Evolutionary conservation across 805 yeast genomes (phyloP).

Genomic region (Zygoascus tannicola): DNA sequence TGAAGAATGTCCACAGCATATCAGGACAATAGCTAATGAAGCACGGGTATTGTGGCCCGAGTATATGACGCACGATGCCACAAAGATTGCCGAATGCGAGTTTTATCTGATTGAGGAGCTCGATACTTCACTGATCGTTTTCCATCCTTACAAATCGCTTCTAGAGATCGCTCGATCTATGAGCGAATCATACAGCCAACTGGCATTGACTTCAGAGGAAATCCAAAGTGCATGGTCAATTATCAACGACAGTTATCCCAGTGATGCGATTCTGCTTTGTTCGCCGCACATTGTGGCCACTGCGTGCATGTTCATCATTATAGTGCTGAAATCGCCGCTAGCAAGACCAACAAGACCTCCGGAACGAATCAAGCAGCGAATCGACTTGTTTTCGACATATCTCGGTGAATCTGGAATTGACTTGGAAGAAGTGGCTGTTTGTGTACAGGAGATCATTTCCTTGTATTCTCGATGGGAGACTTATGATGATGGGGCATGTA

Average conservation of each 20-base stretch:
- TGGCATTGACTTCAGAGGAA: slow-evolving; percentile 39
- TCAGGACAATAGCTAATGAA: slow-evolving; percentile 70
- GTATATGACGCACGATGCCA: slow-evolving; percentile 80
- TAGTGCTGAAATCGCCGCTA: slow-evolving; percentile 40
- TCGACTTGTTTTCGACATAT: slow-evolving; percentile 52
- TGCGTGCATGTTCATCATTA: slow-evolving; percentile 70
- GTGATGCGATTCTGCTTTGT: slow-evolving; percentile 71
- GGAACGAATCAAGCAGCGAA: slow-evolving; percentile 31
- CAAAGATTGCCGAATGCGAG: slow-evolving; percentile 91
- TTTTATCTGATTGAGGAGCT: slow-evolving; percentile 87
- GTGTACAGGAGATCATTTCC: slow-evolving; percentile 74
- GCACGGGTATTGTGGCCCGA: slow-evolving; percentile 93
- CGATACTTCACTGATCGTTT: slow-evolving; percentile 32
- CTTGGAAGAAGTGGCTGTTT: slow-evolving; percentile 65
- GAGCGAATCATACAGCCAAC: slow-evolving; percentile 40
- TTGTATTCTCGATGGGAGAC: slow-evolving; percentile 79
- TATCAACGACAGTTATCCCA: slow-evolving; percentile 79
- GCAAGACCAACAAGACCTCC: slow-evolving; percentile 27
- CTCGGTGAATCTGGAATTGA: slow-evolving; percentile 71
- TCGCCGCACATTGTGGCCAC: slow-evolving; percentile 88
- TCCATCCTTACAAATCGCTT: slow-evolving; percentile 34
- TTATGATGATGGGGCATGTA: slow-evolving; percentile 45
- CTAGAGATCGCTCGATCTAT: slow-evolving; percentile 37
- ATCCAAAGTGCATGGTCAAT: slow-evolving; percentile 82
- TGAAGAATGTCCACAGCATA: slow-evolving; percentile 93